Conservation (phyloP, 140 eudicot species). For the Bidens hawaiensis region DNA sequence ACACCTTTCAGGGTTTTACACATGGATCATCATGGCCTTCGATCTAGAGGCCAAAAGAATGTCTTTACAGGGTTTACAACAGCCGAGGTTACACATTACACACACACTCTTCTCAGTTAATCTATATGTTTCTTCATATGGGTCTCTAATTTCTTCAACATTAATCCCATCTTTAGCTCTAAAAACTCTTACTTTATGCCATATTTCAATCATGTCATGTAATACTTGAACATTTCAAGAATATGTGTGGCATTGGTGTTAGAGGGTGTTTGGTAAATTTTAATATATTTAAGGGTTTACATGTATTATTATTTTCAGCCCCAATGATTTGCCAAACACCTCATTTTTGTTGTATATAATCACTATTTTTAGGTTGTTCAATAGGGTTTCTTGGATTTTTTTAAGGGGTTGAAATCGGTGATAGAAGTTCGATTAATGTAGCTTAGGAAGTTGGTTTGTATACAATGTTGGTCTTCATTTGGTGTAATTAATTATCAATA, state of each 20-base stretch:
- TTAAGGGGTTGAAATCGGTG: not conserved
- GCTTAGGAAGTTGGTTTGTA: not conserved
- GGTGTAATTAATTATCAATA: not conserved
- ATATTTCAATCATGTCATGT: not conserved
- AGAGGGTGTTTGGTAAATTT: not conserved
- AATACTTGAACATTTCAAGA: not conserved
- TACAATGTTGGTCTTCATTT: no score
- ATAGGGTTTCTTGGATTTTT: no score
- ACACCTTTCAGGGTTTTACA: constrained; percentile 13
- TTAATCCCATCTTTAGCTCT: not conserved
- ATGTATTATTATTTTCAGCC: no score
- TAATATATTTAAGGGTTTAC: not conserved
- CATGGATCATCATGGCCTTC: constrained; percentile 46
- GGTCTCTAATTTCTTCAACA: not conserved
- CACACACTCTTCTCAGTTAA: not conserved
- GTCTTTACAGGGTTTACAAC: constrained; percentile 48
- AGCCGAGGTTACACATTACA: constrained; percentile 44
- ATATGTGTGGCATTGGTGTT: not conserved
- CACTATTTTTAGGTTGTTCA: not conserved
- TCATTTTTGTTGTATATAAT: not conserved
- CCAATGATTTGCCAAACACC: not conserved
- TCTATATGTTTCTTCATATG: not conserved
- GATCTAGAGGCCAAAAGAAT: constrained; percentile 42
- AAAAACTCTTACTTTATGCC: not conserved
- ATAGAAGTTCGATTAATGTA: not conserved